Evolutionary conservation across 257 asterid species (phyloP), one percentile per base, ranked within the genome.

Genomic region (Lithospermum erythrorhizon): DNA sequence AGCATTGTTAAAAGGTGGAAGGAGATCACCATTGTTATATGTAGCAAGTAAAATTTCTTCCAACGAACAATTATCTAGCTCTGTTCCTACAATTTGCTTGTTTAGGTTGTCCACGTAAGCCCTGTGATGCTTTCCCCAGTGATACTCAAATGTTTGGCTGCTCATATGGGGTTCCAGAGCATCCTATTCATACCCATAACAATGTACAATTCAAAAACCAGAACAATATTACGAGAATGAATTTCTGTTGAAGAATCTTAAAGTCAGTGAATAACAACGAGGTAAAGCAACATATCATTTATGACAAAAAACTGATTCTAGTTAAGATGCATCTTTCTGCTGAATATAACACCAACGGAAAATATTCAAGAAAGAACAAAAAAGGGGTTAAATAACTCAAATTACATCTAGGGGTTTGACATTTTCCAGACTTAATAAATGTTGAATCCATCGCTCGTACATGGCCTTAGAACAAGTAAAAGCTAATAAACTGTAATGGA

Each of bases 81-180:
- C 89, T 10, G 96, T 86, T 25, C 94, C 95, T 18, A 68, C 85
- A 57, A 91, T 84, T 72, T 91, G 98, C 85, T 82, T 88, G 88
- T 88, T 91, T 68, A 91, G 82, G 83, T 88, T 91, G 60, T 86
- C 95, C 21, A 88, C 95, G 65, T 91, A 88, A 49, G 90, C 81
- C 64, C 83, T 75, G 78, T 86, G 95, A 80, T 91, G 98, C 81
- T 91, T 91, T 10, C 98, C 95, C 98, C 98, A 91, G 63, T 91
- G 98, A 76, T 78, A 91, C 57, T 91, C 98, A 54, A 91, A 76
- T 10, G 97, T 88, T 61, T 85, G 78, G 3, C 79, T 83, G 68
- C 95, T 91, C 95, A 91, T 84, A 70, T 81, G 87, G 70, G 96
- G 98, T 80, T 91, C 95, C 83, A 91, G 70, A 27, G 95, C 90